These are phyloP conservation scores for Lipomyces sp. DNA, from an alignment of 805 yeast genomes.

Conservation along the genomic window DNA sequence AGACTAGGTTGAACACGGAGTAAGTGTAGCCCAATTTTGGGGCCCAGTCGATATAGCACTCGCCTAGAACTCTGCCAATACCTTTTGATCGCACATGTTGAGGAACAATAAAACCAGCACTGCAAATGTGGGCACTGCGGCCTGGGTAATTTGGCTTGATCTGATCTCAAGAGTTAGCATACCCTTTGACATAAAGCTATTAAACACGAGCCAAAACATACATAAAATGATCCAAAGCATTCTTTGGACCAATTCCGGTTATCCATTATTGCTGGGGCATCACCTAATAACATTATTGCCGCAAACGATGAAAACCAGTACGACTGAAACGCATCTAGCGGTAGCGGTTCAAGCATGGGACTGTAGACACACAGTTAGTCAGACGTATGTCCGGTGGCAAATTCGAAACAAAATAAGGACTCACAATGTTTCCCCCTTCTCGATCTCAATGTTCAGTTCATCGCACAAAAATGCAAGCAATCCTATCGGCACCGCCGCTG, in stretches of 20 bases:
- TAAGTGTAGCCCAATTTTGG: slow-evolving; percentile 86
- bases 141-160: slow-evolving; percentile 92
- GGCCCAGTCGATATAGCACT: slow-evolving; percentile 89
- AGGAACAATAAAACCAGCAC: slow-evolving; percentile 85
- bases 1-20: slow-evolving; percentile 80
- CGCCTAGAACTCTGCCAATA: slow-evolving; percentile 82
- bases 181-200: background rate
- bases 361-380: slow-evolving; percentile 8
- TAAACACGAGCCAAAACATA: background rate
- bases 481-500: slow-evolving; percentile 74
- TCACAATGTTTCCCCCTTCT: slow-evolving; percentile 75
- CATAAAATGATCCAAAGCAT: slow-evolving; percentile 83
- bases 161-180: background rate
- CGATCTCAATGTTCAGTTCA: slow-evolving; percentile 91
- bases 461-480: slow-evolving; percentile 81
- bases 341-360: slow-evolving; percentile 81
- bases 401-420: slow-evolving; percentile 2
- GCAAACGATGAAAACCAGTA: slow-evolving; percentile 90
- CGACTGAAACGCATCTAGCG: slow-evolving; percentile 73
- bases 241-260: slow-evolving; percentile 86
- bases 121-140: slow-evolving; percentile 88
- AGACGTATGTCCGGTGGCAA: background rate
- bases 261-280: slow-evolving; percentile 56
- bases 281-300: slow-evolving; percentile 81
- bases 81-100: slow-evolving; percentile 93